Evolutionary conservation across 1,284 basidiomycete genomes (phyloP).

Genomic region (Tranzscheliella williamsii): DNA sequence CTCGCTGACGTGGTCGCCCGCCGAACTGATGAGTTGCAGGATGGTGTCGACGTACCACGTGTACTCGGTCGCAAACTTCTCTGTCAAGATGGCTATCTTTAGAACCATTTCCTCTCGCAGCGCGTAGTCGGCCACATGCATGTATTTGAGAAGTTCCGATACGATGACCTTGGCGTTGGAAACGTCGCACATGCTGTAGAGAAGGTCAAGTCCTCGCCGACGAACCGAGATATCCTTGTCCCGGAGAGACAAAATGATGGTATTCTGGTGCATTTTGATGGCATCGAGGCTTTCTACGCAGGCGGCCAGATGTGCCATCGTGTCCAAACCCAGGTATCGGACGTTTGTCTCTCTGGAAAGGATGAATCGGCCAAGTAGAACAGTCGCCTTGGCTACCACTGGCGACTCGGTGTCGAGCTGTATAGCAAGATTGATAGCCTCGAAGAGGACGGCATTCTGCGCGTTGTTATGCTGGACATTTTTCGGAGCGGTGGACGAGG

Average conservation of each 20-base stretch:
- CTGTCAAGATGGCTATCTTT: slow-evolving; percentile 96
- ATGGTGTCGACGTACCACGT: slow-evolving; percentile 65
- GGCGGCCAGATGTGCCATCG: slow-evolving; percentile 96
- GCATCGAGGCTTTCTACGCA: slow-evolving; percentile 79
- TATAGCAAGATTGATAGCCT: slow-evolving; percentile 95
- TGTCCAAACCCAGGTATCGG: slow-evolving; percentile 93
- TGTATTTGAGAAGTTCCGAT: slow-evolving; percentile 87
- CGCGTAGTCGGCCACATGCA: slow-evolving; percentile 91
- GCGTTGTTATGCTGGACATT: slow-evolving; percentile 99
- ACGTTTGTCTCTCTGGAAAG: slow-evolving; percentile 98
- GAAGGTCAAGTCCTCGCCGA: slow-evolving; percentile 85
- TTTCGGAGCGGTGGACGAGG: slow-evolving; percentile 87
- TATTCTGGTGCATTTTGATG: slow-evolving; percentile 92
- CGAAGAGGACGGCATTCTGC: slow-evolving; percentile 95
- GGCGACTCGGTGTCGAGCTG: slow-evolving; percentile 90
- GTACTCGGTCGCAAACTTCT: slow-evolving; percentile 84
- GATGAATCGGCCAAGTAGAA: slow-evolving; percentile 91
- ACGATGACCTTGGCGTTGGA: slow-evolving; percentile 94
- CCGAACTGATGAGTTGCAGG: slow-evolving; percentile 88
- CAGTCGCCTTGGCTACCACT: slow-evolving; percentile 84
- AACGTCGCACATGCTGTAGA: slow-evolving; percentile 98
- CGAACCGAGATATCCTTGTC: slow-evolving; percentile 98
- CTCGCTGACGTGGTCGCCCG: slow-evolving; percentile 96
- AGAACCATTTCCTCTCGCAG: slow-evolving; percentile 97
- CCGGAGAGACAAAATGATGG: slow-evolving; percentile 88